Conservation (phyloP, 768 basidiomycete species). For the Lanmaoa pseudosensibilis region DNA sequence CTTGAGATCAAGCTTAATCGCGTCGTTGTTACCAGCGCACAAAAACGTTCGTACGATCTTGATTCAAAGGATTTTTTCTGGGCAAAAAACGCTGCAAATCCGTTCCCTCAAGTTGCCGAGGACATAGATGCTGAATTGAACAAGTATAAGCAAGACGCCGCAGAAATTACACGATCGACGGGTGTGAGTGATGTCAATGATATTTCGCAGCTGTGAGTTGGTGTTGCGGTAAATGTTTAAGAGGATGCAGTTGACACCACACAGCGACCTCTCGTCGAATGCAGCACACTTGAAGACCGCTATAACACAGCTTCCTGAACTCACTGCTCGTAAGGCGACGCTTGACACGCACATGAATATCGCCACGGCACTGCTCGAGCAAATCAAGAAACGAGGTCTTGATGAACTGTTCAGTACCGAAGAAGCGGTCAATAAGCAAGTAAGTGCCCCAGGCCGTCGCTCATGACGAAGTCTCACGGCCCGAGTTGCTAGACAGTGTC, state of each 20-base stretch:
- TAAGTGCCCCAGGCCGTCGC: slow-evolving; percentile 26
- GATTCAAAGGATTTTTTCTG: slow-evolving; percentile 99
- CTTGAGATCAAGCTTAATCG: slow-evolving; percentile 96
- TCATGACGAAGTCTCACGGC: neutral
- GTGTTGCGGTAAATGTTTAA: neutral
- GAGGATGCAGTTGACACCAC: slow-evolving; percentile 8
- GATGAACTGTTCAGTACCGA: slow-evolving; percentile 98
- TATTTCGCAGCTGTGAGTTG: slow-evolving; percentile 83
- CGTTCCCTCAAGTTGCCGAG: slow-evolving; percentile 98
- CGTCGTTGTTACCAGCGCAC: slow-evolving; percentile 76
- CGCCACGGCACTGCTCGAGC: slow-evolving; percentile 89
- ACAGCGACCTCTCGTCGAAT: slow-evolving; percentile 84
- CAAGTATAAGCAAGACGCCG: slow-evolving; percentile 93
- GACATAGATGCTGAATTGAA: slow-evolving; percentile 92
- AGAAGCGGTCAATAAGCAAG: slow-evolving; percentile 87
- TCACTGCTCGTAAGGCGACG: slow-evolving; percentile 94
- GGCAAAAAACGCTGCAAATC: slow-evolving; percentile 93
- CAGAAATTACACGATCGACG: slow-evolving; percentile 93
- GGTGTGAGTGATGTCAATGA: slow-evolving; percentile 96
- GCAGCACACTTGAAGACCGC: slow-evolving; percentile 95
- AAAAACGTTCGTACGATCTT: slow-evolving; percentile 86
- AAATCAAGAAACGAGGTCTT: slow-evolving; percentile 91
- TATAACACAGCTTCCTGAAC: slow-evolving; percentile 93
- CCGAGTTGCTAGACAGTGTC: slow-evolving; percentile 57
- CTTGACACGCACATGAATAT: slow-evolving; percentile 99